Evolutionary conservation across 2,329 filamentous ascomycete genomes (phyloP).

Genomic region (Claviceps fusiformis): DNA sequence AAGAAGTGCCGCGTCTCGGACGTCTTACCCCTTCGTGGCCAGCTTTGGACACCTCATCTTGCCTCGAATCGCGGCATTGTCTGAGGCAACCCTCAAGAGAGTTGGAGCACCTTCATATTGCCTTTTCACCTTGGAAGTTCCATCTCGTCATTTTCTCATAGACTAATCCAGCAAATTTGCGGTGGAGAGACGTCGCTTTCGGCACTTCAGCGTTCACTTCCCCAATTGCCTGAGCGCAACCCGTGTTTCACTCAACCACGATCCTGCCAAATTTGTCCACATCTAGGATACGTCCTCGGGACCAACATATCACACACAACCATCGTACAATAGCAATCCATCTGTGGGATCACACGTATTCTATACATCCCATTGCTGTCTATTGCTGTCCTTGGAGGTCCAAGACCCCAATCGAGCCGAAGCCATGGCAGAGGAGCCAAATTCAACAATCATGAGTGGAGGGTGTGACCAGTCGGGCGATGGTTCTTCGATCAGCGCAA

Average conservation of each 20-base stretch:
- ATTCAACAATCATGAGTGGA: background rate
- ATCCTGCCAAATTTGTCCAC: background rate
- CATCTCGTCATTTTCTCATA: background rate
- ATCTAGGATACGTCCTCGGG: background rate
- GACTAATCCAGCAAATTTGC: background rate
- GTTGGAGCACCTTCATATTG: background rate
- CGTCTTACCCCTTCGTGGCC: background rate
- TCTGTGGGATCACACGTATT: no score
- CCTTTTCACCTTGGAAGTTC: background rate
- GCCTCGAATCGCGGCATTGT: background rate
- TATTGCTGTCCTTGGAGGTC: background rate
- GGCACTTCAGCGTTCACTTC: background rate
- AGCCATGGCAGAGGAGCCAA: slow-evolving; percentile 2
- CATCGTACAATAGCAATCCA: no score
- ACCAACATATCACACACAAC: background rate
- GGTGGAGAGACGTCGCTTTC: background rate
- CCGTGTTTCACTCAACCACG: background rate
- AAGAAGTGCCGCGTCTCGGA: background rate
- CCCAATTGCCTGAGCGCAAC: background rate
- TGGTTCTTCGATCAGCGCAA: background rate
- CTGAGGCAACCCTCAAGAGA: background rate
- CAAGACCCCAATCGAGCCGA: background rate
- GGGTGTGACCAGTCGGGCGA: background rate
- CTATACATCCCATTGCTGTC: background rate
- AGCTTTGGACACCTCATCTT: background rate